Base-by-base conservation (phyloP, 1,284 basidiomycete species). In the Ceraceosorus guamensis region DNA sequence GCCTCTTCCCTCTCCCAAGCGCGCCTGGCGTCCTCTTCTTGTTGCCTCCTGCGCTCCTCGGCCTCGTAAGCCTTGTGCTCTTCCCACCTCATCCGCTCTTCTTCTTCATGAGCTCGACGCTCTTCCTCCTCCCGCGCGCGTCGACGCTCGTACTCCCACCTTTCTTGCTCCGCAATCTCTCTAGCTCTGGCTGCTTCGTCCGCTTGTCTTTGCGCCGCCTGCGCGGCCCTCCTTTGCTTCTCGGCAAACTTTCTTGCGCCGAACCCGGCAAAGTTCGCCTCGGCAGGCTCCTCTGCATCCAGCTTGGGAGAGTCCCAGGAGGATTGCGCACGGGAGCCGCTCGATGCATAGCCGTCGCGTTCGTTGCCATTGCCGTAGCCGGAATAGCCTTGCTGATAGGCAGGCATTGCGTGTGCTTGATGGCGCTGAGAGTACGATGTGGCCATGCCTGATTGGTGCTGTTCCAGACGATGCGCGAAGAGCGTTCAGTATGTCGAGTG, bases 211-310 rank as follows among this genome's bases (percentile, higher is more conserved):
- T 24, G 39, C 1, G 39, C 39, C 11, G 39, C 39, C 11, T 41
- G 11, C 6, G 47, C 47, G 10, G 7, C 13, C 32, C 31, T 24
- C 37, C 34, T 10, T 14, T 34, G 24, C 41, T 52, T 35, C 18
- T 55, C 47, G 5, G 53, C 53, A 37, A 55, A 41, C 3, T 32
- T 52, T n/a, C 53, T 35, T 10, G 53, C 53, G n/a, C 53, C 53
- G 50, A 55, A 51, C 13, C 53, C 53, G 4, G 53, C 53, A 31
- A 55, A 37, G 37, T 49, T 49, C 16, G 69, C 74, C 46, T 59
- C 62, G 35, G 57, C 60, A n/a, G 65, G 61, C 18, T 62, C 63
- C n/a, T 62, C 65, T 24, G 24, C 24, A 24, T 24, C 24, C 24
- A 24, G 24, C 24, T 24, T 24, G 24, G 24, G 24, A 24, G 24